These are phyloP conservation scores for Pezicula neosporulosa DNA, from an alignment of 2,329 filamentous ascomycete species.

Conservation along the genomic window DNA sequence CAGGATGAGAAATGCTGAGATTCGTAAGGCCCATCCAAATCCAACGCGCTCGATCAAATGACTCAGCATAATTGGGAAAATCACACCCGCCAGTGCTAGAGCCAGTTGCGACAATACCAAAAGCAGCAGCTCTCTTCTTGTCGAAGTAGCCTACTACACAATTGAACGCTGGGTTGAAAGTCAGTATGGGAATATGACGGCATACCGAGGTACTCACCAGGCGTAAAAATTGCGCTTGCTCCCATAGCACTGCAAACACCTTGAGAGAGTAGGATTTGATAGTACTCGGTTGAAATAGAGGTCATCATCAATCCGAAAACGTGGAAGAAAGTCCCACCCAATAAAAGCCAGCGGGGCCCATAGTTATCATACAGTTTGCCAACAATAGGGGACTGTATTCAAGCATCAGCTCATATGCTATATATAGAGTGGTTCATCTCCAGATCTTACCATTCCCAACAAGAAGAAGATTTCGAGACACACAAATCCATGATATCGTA, in stretches of 20 bases:
- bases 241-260: constrained; percentile 38
- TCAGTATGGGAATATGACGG: background rate
- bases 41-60: constrained; percentile 46
- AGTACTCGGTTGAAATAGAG: constrained; percentile 33
- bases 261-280: constrained; percentile 36
- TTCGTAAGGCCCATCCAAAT: constrained; percentile 53
- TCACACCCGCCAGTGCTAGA: constrained; percentile 48
- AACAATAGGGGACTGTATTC: constrained; percentile 40
- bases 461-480: constrained; percentile 46
- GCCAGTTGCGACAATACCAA: constrained; percentile 41
- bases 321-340: constrained; percentile 50
- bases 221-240: constrained; percentile 39
- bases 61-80: constrained; percentile 57
- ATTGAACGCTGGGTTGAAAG: constrained; percentile 31
- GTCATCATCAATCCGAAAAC: constrained; percentile 32
- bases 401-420: background rate
- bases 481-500: constrained; percentile 52
- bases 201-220: constrained; percentile 31
- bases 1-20: constrained; percentile 50
- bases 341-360: constrained; percentile 52
- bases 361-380: constrained; percentile 59
- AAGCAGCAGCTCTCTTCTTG: constrained; percentile 15
- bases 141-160: constrained; percentile 23
- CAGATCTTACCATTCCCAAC: constrained; percentile 39
- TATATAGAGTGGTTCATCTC: background rate